These are phyloP conservation scores for Benincasa hispida DNA, from an alignment of 306 rosid genomes.

Conservation along the genomic window DNA sequence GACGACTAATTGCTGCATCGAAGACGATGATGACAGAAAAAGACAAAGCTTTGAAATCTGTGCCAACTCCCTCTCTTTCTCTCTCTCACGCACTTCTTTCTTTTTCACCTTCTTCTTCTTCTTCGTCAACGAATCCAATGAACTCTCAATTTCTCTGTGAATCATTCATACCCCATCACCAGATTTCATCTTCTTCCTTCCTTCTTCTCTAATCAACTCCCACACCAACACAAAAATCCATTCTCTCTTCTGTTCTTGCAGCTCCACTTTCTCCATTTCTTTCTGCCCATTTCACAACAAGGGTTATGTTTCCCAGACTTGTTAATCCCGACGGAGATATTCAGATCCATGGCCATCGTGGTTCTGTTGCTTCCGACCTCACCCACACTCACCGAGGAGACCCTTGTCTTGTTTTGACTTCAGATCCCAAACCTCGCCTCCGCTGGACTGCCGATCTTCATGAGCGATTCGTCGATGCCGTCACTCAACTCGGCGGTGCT, in stretches of 20 bases:
- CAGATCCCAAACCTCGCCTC: conserved; percentile 99
- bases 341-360: conserved; percentile 22
- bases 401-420: conserved; percentile 83
- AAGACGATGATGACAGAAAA: conserved; percentile 6
- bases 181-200: not conserved
- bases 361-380: conserved; percentile 16
- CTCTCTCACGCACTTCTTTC: not conserved
- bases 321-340: conserved; percentile 58
- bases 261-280: not conserved
- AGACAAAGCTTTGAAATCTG: conserved; percentile 1
- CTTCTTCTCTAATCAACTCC: not conserved
- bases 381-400: conserved; percentile 44
- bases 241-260: not conserved
- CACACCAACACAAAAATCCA: not conserved
- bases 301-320: conserved; percentile 58
- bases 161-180: not conserved
- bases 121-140: no score
- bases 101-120: not conserved
- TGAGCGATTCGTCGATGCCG: conserved; percentile 91
- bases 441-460: conserved; percentile 98
- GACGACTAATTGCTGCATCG: not conserved
- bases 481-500: conserved; percentile 92
- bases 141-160: not conserved
- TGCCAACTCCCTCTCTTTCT: not conserved
- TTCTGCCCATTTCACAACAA: not conserved